A percentile compares a stretch with the other conserved stretches of the same genome.
phyloP scores from a whole-genome alignment of 768 basidiomycete species.

The Crucibulum laeve region DNA sequence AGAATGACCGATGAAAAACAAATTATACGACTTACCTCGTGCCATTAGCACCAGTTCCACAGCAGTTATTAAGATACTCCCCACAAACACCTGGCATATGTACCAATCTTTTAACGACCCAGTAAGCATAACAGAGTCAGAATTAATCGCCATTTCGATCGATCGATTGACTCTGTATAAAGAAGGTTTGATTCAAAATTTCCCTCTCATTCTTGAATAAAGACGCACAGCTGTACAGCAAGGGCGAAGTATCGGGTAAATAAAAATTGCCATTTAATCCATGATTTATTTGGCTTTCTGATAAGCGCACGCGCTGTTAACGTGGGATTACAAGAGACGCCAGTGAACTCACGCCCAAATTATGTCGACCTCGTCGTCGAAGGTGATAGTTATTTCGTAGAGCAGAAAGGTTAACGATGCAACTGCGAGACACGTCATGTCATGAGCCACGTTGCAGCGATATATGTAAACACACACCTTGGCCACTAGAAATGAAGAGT shows the following conservation, averaged over 20 bases:
- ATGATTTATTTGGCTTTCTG: slow-evolving; percentile 16
- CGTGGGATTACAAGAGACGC: neutral
- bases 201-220: neutral
- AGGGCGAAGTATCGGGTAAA: slow-evolving; percentile 25
- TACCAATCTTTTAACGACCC: slow-evolving; percentile 16
- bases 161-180: slow-evolving; percentile 16
- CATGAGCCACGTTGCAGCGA: neutral
- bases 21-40: slow-evolving; percentile 14
- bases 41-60: slow-evolving; percentile 24
- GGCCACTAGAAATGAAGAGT: no score
- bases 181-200: neutral
- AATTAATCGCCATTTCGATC: slow-evolving; percentile 12
- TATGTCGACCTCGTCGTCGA: slow-evolving; percentile 27
- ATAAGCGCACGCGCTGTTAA: neutral
- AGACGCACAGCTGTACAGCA: slow-evolving; percentile 19
- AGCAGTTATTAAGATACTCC: slow-evolving; percentile 18
- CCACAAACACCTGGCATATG: slow-evolving; percentile 18
- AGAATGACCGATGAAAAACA: neutral
- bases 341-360: slow-evolving; percentile 27
- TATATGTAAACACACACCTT: slow-evolving; percentile 11
- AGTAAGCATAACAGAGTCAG: slow-evolving; percentile 5
- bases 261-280: slow-evolving; percentile 24
- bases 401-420: slow-evolving; percentile 25
- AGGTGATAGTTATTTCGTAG: slow-evolving; percentile 28
- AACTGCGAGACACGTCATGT: slow-evolving; percentile 12